Conservation (phyloP, 495 filamentous ascomycete species). For the Penicillium roqueforti region DNA sequence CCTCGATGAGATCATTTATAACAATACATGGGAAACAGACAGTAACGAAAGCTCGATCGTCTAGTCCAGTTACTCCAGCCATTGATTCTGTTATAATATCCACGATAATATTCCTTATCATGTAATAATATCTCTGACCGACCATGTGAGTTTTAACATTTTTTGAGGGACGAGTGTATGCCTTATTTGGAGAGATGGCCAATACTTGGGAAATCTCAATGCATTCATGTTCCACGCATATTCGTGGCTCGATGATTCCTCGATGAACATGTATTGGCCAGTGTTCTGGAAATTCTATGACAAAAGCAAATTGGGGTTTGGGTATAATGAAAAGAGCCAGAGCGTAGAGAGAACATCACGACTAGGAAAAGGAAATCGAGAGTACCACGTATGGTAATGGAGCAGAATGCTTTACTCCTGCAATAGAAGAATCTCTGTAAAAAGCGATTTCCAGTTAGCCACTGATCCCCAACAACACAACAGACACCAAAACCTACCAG, state of each 20-base stretch:
- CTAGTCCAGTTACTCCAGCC: neutral
- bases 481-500: conserved; percentile 40
- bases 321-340: conserved; percentile 13
- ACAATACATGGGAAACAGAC: neutral
- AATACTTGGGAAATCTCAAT: neutral
- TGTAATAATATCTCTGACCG: neutral
- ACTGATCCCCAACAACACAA: neutral
- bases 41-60: neutral
- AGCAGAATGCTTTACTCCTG: conserved; percentile 32
- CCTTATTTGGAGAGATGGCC: neutral
- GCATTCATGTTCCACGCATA: neutral
- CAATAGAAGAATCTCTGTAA: conserved; percentile 39
- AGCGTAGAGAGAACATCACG: neutral
- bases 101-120: no score
- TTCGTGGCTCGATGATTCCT: conserved; percentile 6
- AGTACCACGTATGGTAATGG: neutral
- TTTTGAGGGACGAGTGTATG: neutral
- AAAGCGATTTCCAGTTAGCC: conserved; percentile 1
- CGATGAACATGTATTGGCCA: conserved; percentile 11
- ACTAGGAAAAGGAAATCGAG: neutral
- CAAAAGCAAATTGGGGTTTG: conserved; percentile 4
- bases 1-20: neutral
- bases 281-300: conserved; percentile 13
- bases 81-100: neutral
- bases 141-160: neutral